A percentile compares a stretch with the other conserved stretches of the same genome.
Conservation (phyloP, 345 rosid species). For the Toxicodendron radicans region DNA sequence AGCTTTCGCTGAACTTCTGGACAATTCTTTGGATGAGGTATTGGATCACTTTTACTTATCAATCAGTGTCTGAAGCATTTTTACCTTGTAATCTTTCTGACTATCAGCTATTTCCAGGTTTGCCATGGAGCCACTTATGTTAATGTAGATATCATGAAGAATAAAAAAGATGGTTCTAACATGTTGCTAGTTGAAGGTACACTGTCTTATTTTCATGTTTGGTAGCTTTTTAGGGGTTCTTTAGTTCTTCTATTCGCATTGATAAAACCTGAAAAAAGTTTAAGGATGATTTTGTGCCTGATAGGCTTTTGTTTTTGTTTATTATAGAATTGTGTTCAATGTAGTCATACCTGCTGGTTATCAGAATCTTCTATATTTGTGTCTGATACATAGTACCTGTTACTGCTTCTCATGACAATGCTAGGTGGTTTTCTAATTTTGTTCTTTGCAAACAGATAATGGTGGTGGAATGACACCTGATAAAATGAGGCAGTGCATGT, state of each 20-base stretch:
- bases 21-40: constrained; percentile 90
- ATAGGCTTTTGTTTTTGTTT: background rate
- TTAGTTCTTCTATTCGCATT: too few species aligned
- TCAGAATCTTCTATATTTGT: too few species aligned
- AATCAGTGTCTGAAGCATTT: background rate
- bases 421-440: constrained; percentile 2
- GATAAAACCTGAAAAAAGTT: background rate
- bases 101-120: constrained; percentile 26
- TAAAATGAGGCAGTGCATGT: constrained; percentile 76
- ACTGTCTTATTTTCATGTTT: background rate
- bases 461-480: constrained; percentile 80
- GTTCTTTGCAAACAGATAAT: constrained; percentile 45
- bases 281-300: background rate
- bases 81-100: background rate
- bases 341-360: background rate
- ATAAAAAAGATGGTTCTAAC: constrained; percentile 32
- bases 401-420: background rate
- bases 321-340: background rate
- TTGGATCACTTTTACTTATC: background rate
- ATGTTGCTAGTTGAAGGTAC: constrained; percentile 56
- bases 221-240: too few species aligned
- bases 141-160: constrained; percentile 46
- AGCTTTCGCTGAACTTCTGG: constrained; percentile 87
- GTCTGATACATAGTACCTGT: too few species aligned
- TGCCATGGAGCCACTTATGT: constrained; percentile 59